phyloP scores from a whole-genome alignment of 495 filamentous ascomycete genomes.

The Paragyromitra xinjiangensis region DNA sequence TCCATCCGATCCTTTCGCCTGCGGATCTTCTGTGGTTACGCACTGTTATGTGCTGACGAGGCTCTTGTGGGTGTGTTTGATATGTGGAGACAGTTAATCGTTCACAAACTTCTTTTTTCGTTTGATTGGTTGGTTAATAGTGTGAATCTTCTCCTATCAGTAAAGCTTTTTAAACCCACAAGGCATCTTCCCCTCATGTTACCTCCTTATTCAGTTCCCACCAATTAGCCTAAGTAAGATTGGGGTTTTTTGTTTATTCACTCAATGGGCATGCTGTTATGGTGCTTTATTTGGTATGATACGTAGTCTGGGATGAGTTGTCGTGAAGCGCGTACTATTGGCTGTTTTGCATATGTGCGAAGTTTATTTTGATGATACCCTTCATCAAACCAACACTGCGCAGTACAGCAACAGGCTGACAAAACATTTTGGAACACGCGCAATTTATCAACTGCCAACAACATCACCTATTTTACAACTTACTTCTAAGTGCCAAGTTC shows the following conservation, averaged over 20 bases:
- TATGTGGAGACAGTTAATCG: background rate
- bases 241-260: background rate
- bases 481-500: slow-evolving; percentile 3
- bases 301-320: background rate
- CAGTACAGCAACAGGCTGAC: background rate
- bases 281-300: background rate
- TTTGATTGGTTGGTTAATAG: background rate
- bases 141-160: background rate
- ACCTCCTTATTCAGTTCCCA: background rate
- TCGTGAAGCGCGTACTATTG: background rate
- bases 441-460: background rate
- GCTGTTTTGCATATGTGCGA: background rate
- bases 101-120: background rate
- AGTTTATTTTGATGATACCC: background rate
- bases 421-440: background rate
- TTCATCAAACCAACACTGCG: background rate
- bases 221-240: background rate
- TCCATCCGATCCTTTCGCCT: background rate
- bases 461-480: background rate
- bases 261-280: background rate
- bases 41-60: background rate
- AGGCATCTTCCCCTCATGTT: background rate
- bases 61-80: background rate
- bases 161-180: background rate
- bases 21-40: background rate